These are phyloP conservation scores for Gossypium turneri DNA, from an alignment of 345 rosid species.

Conservation along the genomic window DNA sequence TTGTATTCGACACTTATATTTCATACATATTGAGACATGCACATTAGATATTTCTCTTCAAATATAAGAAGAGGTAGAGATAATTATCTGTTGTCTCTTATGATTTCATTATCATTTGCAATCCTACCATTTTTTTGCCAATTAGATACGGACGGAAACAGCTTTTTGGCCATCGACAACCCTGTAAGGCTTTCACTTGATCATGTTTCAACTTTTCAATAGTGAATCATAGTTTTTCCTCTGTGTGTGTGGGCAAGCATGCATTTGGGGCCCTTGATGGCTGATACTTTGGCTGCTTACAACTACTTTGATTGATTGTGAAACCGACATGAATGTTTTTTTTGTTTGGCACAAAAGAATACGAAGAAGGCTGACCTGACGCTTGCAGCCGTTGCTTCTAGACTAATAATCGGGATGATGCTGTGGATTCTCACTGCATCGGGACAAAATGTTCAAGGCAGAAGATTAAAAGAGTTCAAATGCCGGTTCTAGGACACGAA, in stretches of 20 bases:
- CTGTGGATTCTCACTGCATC: slow-evolving; percentile 71
- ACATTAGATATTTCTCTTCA: too few relatives aligned
- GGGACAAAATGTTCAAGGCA: background rate
- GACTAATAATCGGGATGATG: slow-evolving; percentile 63
- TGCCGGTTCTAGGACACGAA: background rate
- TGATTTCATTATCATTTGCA: too few relatives aligned
- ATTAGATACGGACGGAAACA: too few relatives aligned
- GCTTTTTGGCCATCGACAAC: too few relatives aligned
- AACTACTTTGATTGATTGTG: background rate
- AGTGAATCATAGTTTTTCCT: background rate
- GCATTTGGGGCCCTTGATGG: background rate
- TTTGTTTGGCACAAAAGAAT: slow-evolving; percentile 49
- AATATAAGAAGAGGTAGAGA: too few relatives aligned
- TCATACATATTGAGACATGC: too few relatives aligned
- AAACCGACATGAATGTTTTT: background rate
- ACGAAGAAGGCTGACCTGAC: slow-evolving; percentile 54
- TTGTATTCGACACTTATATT: too few relatives aligned
- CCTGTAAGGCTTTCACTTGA: too few relatives aligned
- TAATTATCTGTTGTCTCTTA: too few relatives aligned
- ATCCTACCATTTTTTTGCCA: too few relatives aligned
- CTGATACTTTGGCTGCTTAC: background rate
- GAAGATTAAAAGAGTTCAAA: background rate
- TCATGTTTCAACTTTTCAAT: too few relatives aligned
- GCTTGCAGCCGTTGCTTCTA: slow-evolving; percentile 83
- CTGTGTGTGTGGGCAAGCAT: background rate